A percentile compares a stretch with the other conserved stretches of the same genome.
Evolutionary conservation across 768 basidiomycete species (phyloP).

Genomic region (Boletus patriciae): DNA sequence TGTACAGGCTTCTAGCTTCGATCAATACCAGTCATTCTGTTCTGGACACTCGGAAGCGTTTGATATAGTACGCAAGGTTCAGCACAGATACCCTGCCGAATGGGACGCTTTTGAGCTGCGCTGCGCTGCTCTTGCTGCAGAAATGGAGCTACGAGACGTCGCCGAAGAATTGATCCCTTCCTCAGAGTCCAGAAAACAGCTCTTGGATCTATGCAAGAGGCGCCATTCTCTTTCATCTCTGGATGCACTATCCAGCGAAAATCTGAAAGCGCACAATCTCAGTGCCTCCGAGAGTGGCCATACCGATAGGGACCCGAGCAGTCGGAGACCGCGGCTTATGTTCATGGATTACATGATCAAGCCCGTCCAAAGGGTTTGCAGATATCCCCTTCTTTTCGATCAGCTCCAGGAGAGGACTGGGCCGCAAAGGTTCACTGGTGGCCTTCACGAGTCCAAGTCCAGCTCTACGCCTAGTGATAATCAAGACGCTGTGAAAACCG

Average conservation of each 20-base stretch:
- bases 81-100: conserved; percentile 62
- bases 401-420: conserved; percentile 46
- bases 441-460: neutral
- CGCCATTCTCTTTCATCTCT: conserved; percentile 52
- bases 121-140: conserved; percentile 57
- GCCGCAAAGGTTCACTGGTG: neutral
- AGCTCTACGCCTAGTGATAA: neutral
- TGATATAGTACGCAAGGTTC: conserved; percentile 66
- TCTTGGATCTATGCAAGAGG: conserved; percentile 38
- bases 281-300: conserved; percentile 34
- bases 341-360: conserved; percentile 93
- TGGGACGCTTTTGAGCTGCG: conserved; percentile 85
- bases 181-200: conserved; percentile 6
- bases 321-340: conserved; percentile 46
- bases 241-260: conserved; percentile 40
- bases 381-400: conserved; percentile 87
- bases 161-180: conserved; percentile 2
- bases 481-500: conserved; percentile 36
- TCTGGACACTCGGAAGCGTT: conserved; percentile 82
- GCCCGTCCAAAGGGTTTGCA: conserved; percentile 95
- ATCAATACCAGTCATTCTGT: conserved; percentile 84
- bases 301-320: conserved; percentile 26
- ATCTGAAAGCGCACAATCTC: conserved; percentile 33
- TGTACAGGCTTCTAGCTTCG: conserved; percentile 67
- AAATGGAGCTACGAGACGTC: conserved; percentile 28